A percentile compares a stretch with the other conserved stretches of the same genome.
phyloP scores from a whole-genome alignment of 2,329 filamentous ascomycete species.

The Ophiostoma ips region DNA sequence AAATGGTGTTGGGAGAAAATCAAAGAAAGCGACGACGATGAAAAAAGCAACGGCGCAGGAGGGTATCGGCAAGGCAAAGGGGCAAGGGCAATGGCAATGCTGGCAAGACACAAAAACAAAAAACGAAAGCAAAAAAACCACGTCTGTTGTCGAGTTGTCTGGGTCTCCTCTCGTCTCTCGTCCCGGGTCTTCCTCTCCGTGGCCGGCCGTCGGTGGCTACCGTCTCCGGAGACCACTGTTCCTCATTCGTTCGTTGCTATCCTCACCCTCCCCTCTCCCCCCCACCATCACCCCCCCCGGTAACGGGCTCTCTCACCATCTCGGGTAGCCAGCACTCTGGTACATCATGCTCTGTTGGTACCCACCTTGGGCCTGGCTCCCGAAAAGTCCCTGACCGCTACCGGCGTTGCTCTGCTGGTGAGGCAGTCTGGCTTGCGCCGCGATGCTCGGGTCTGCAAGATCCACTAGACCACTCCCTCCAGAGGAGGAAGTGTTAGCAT shows the following conservation, averaged over 20 bases:
- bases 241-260: no score
- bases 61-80: neutral
- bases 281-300: no score
- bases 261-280: no score
- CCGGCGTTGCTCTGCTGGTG: constrained; percentile 67
- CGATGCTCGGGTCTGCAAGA: constrained; percentile 99
- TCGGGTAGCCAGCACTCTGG: constrained; percentile 46
- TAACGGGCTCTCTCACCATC: constrained; percentile 42
- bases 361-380: constrained; percentile 85
- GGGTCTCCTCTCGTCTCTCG: constrained; percentile 5
- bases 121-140: constrained; percentile 5
- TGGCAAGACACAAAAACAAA: neutral
- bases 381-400: constrained; percentile 81
- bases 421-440: constrained; percentile 84
- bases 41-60: neutral
- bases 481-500: constrained; percentile 99
- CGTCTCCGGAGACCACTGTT: no score
- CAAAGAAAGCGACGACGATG: constrained; percentile 1
- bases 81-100: no score
- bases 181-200: constrained; percentile 1
- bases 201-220: neutral
- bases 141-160: constrained; percentile 4
- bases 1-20: neutral
- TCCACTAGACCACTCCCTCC: constrained; percentile 98
- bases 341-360: constrained; percentile 85